phyloP scores from a whole-genome alignment of 2,329 filamentous ascomycete genomes.

The Colletotrichum camelliae region DNA sequence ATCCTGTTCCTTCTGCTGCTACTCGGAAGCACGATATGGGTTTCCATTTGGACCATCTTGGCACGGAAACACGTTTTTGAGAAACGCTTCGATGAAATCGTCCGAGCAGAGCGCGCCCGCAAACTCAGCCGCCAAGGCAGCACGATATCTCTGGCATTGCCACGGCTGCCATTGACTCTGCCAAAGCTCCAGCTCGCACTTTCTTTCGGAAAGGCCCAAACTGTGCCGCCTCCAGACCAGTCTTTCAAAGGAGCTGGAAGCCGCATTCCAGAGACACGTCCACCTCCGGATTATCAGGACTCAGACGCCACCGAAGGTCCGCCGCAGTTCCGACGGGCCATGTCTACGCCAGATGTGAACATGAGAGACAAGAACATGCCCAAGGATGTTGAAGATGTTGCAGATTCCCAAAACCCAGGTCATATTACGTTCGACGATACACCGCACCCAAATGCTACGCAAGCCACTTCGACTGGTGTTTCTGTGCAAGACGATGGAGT shows the following conservation, averaged over 20 bases:
- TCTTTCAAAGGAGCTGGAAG: background rate
- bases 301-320: background rate
- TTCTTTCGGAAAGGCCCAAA: background rate
- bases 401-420: background rate
- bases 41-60: slow-evolving; percentile 68
- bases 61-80: slow-evolving; percentile 68
- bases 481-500: background rate
- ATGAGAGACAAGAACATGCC: background rate
- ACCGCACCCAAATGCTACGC: background rate
- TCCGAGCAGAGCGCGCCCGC: slow-evolving; percentile 43
- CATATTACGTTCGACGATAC: background rate
- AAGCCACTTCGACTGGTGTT: background rate
- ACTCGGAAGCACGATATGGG: slow-evolving; percentile 68
- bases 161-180: background rate
- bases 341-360: background rate
- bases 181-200: background rate
- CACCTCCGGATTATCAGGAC: background rate
- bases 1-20: slow-evolving; percentile 70
- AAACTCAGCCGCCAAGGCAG: slow-evolving; percentile 20
- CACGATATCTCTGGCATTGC: background rate
- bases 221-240: background rate
- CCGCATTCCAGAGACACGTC: background rate
- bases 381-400: background rate
- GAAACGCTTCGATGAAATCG: slow-evolving; percentile 60
- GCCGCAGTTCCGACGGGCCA: background rate